Percentiles rank a stretch among this genome's conserved stretches.
Conservation (phyloP, 2,329 filamentous ascomycete genomes). For the Epichloe baconii region DNA sequence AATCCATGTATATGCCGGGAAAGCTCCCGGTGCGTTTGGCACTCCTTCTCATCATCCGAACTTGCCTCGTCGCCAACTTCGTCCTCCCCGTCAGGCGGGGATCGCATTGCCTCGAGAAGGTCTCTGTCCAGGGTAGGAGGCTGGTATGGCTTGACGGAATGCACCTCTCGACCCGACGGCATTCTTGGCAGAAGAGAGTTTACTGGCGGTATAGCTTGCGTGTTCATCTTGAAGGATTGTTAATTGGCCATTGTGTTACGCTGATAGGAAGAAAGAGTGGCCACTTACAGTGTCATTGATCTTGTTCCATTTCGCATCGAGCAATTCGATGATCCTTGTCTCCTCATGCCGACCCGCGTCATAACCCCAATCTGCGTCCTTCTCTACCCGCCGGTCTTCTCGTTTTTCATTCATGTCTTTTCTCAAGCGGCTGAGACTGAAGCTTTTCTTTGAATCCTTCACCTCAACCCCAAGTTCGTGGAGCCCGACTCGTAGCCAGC, state of each 20-base stretch:
- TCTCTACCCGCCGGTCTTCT: slow-evolving; percentile 70
- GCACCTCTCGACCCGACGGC: slow-evolving; percentile 80
- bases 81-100: slow-evolving; percentile 21
- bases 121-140: slow-evolving; percentile 52
- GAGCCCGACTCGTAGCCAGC: slow-evolving; percentile 70
- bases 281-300: slow-evolving; percentile 74
- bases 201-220: slow-evolving; percentile 60
- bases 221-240: slow-evolving; percentile 50
- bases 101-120: slow-evolving; percentile 47
- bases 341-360: slow-evolving; percentile 83
- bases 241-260: not conserved
- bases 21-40: slow-evolving; percentile 29
- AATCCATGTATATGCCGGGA: slow-evolving; percentile 32
- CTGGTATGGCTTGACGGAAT: slow-evolving; percentile 54
- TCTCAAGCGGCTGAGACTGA: slow-evolving; percentile 50
- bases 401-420: slow-evolving; percentile 64
- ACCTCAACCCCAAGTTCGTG: slow-evolving; percentile 57
- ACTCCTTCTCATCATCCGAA: slow-evolving; percentile 25
- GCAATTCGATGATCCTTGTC: slow-evolving; percentile 69
- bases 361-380: slow-evolving; percentile 58
- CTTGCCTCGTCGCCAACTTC: slow-evolving; percentile 21
- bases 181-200: slow-evolving; percentile 63
- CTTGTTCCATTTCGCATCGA: slow-evolving; percentile 81
- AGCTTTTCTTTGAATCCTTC: slow-evolving; percentile 37
- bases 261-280: not conserved